Evolutionary conservation across 2,329 filamentous ascomycete species (phyloP).

Genomic region (Cylindrodendrum hubeiense): DNA sequence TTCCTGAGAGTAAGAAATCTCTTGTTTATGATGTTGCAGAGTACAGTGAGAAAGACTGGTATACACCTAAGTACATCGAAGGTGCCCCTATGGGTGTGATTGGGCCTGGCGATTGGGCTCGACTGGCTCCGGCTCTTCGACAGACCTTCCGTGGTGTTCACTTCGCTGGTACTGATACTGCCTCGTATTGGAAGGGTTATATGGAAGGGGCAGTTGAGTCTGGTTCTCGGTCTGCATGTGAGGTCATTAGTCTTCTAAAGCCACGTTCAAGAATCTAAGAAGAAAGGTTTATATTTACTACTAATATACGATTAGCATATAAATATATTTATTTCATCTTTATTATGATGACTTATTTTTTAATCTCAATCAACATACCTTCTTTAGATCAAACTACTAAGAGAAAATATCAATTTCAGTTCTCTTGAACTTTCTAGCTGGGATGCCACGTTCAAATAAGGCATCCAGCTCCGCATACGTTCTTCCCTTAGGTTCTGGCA

Average conservation of each 20-base stretch:
- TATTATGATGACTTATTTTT: too few relatives aligned
- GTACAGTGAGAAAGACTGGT: not conserved
- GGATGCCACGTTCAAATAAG: constrained; percentile 20
- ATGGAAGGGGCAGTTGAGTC: not conserved
- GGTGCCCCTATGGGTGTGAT: too few relatives aligned
- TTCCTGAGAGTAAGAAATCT: not conserved
- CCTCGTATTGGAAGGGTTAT: not conserved
- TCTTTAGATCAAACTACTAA: too few relatives aligned
- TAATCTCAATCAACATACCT: too few relatives aligned
- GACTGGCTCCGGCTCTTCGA: not conserved
- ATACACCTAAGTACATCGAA: too few relatives aligned
- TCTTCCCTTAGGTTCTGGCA: constrained; percentile 31
- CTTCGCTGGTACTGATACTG: not conserved
- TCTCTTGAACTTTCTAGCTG: constrained; percentile 7
- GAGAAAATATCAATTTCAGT: too few relatives aligned
- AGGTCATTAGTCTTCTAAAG: too few relatives aligned
- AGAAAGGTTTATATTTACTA: too few relatives aligned
- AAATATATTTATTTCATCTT: too few relatives aligned
- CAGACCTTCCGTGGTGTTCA: not conserved
- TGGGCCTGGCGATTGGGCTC: too few relatives aligned
- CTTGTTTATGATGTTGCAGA: not conserved
- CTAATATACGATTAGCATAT: too few relatives aligned
- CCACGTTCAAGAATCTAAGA: too few relatives aligned
- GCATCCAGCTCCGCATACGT: constrained; percentile 31
- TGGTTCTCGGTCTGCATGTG: not conserved